Evolutionary conservation across 495 filamentous ascomycete species (phyloP), one percentile per base, ranked within the genome.

Genomic region (Aspergillus homomorphus): DNA sequence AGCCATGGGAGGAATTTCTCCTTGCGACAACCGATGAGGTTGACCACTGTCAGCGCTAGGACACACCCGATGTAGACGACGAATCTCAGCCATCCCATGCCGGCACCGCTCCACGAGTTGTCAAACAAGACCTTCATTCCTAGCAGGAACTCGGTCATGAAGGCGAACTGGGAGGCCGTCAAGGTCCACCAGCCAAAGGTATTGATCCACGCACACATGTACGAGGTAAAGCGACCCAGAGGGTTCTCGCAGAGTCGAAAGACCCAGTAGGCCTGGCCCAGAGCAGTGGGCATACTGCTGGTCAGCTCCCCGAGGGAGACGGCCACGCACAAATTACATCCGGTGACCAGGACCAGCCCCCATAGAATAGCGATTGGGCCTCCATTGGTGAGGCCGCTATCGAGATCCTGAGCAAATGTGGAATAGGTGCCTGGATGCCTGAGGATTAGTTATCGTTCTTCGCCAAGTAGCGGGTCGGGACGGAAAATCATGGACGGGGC

Each of bases 121-220:
- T 71, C 60, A 48, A 77, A 79, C 72, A 79, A 71, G 49, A 72
- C 61, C 48, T 77, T 77, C 73, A 79, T 77, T 3, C 76, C 75
- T 4, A 79, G 66, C 21, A 77, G 58, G 33, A 79, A 79, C 50
- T 77, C 72, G 15, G 76, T 73, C 75, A 79, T 79, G 63, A 79
- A 79, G 0, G 75, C 75, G 49, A 77, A 65, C 57, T 77, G 75
- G 0, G 73, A 77, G 0, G 76, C 76, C 0, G 72, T 72, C 19
- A 79, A 59, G 6, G 76, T 77, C 76, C 76, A 79, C 76, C 76
- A 79, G 5, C 76, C 75, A 56, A 77, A 79, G 10, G 72, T 76
- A 59, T 79, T 77, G 60, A 79, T 77, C 76, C 76, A 77, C 0
- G 76, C 76, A 58, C 73, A 77, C 65, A 77, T 74, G 58, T 79